Conservation (phyloP, 2,329 filamentous ascomycete species). For the Penicillium sp. region DNA sequence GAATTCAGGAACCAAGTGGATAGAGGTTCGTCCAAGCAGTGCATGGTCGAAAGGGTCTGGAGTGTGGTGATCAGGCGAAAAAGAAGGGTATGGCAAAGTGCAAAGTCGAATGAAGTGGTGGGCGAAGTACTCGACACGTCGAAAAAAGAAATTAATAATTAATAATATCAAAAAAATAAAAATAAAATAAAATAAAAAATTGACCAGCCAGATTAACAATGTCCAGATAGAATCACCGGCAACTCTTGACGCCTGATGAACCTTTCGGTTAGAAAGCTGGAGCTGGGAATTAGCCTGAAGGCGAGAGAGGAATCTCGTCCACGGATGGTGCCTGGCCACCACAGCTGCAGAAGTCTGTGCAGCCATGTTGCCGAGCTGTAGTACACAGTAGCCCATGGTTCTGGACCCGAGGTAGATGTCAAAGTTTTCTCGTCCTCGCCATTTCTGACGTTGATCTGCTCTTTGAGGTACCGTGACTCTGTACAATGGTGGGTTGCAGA, state of each 20-base stretch:
- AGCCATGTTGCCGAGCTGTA: conserved; percentile 9
- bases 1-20: conserved; percentile 10
- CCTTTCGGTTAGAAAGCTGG: neutral
- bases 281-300: neutral
- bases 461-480: too few relatives aligned
- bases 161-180: too few relatives aligned
- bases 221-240: neutral
- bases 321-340: neutral
- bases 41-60: neutral
- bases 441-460: neutral
- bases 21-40: neutral
- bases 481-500: too few relatives aligned
- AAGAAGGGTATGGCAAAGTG: too few relatives aligned
- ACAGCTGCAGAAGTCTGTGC: neutral
- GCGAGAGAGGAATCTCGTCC: neutral
- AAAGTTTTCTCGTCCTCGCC: neutral
- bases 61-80: neutral
- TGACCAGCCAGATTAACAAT: neutral
- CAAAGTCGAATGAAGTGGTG: neutral
- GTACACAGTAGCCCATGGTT: too few relatives aligned
- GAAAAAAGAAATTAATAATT: too few relatives aligned
- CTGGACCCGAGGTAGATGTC: neutral
- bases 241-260: neutral
- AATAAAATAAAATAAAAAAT: too few relatives aligned
- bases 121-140: conserved; percentile 3